Percentiles rank a stretch among this genome's conserved stretches.
Evolutionary conservation across 2,329 filamentous ascomycete genomes (phyloP).

Genomic region (Oidium heveae): DNA sequence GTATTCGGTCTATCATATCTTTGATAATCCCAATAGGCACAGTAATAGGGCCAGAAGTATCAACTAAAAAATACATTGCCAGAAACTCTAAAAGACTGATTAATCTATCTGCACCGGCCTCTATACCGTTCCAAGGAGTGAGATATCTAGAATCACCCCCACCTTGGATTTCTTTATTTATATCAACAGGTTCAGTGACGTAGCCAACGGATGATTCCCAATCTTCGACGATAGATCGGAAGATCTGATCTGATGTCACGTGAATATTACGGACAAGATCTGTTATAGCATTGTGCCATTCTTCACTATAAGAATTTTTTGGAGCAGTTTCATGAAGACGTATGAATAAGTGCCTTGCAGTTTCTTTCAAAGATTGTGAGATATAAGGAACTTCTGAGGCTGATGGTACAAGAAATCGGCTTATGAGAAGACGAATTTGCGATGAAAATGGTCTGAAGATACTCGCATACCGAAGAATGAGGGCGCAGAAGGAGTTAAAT

Average conservation of each 20-base stretch:
- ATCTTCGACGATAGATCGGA: constrained; percentile 56
- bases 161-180: constrained; percentile 22
- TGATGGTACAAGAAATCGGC: constrained; percentile 37
- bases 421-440: constrained; percentile 37
- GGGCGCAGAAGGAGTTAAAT: constrained; percentile 41
- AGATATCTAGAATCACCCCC: constrained; percentile 26
- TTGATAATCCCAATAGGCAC: constrained; percentile 42
- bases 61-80: constrained; percentile 31
- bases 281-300: constrained; percentile 49
- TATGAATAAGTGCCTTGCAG: constrained; percentile 39
- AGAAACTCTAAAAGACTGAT: constrained; percentile 39
- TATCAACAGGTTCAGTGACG: constrained; percentile 18
- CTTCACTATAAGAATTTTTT: constrained; percentile 50
- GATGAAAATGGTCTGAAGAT: constrained; percentile 53
- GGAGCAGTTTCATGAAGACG: constrained; percentile 58
- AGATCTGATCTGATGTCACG: constrained; percentile 45
- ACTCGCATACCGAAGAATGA: constrained; percentile 61
- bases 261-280: constrained; percentile 40
- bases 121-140: constrained; percentile 50
- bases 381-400: constrained; percentile 23
- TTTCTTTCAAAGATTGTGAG: constrained; percentile 25
- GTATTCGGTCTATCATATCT: constrained; percentile 44
- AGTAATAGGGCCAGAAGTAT: constrained; percentile 38
- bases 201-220: constrained; percentile 45
- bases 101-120: constrained; percentile 45